Evolutionary conservation across 2,329 filamentous ascomycete genomes (phyloP).

Genomic region (Byssothecium circinans): DNA sequence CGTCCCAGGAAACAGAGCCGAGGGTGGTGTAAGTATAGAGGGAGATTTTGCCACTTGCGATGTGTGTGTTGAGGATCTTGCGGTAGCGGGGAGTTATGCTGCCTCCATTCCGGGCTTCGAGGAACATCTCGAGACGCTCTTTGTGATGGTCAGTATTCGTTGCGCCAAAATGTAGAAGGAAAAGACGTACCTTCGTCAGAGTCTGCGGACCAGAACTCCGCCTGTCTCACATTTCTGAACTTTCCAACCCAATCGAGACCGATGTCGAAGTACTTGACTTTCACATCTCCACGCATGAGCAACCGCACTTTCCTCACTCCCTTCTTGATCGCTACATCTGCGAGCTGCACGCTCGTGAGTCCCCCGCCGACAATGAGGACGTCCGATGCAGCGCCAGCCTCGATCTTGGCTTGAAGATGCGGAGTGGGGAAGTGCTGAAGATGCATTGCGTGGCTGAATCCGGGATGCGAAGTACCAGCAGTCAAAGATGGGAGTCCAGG

Average conservation of each 20-base stretch:
- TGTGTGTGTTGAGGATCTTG: constrained; percentile 66
- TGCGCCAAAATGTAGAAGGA: neutral
- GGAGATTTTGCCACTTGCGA: constrained; percentile 54
- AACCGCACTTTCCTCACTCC: constrained; percentile 71
- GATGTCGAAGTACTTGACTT: constrained; percentile 77
- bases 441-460: constrained; percentile 66
- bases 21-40: constrained; percentile 63
- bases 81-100: constrained; percentile 71
- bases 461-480: constrained; percentile 44
- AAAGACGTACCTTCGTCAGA: constrained; percentile 57
- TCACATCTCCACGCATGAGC: constrained; percentile 63
- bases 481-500: constrained; percentile 39
- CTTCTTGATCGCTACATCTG: constrained; percentile 65
- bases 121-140: constrained; percentile 68
- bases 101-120: constrained; percentile 70
- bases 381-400: constrained; percentile 52
- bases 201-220: constrained; percentile 75
- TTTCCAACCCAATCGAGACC: constrained; percentile 79
- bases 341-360: constrained; percentile 73
- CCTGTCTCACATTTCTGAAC: constrained; percentile 76
- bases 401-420: constrained; percentile 57
- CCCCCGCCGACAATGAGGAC: constrained; percentile 75
- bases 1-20: constrained; percentile 54
- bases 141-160: neutral
- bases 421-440: constrained; percentile 61